Evolutionary conservation across 768 basidiomycete genomes (phyloP).

Genomic region (Phlebiopsis flavidoalba): DNA sequence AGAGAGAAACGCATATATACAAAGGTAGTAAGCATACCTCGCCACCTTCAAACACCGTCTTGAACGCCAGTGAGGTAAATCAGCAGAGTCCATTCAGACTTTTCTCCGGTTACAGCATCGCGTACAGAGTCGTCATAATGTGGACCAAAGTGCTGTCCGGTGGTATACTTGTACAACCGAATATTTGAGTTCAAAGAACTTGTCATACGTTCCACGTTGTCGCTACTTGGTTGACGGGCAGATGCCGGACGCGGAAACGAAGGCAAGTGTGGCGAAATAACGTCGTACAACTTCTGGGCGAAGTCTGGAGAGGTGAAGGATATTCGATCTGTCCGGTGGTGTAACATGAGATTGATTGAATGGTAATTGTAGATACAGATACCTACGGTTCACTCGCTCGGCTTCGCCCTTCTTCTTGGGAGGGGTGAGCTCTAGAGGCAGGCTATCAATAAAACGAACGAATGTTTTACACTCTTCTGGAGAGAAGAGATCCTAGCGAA

Average conservation of each 20-base stretch:
- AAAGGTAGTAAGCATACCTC: conserved; percentile 35
- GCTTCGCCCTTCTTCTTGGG: conserved; percentile 73
- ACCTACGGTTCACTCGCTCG: conserved; percentile 60
- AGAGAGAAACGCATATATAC: not conserved
- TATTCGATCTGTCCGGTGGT: conserved; percentile 45
- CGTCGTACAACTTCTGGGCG: conserved; percentile 44
- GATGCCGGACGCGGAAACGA: conserved; percentile 41
- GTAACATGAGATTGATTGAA: not conserved
- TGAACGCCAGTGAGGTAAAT: conserved; percentile 69
- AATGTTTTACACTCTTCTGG: conserved; percentile 57
- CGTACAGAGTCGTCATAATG: conserved; percentile 74
- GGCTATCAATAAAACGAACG: conserved; percentile 51
- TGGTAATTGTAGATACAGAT: no score
- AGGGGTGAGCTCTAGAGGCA: conserved; percentile 61
- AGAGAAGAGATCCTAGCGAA: conserved; percentile 47
- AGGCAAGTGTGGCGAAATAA: conserved; percentile 55
- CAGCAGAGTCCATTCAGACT: conserved; percentile 75
- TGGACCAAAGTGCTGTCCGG: conserved; percentile 62
- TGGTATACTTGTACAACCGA: conserved; percentile 62
- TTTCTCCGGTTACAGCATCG: conserved; percentile 51
- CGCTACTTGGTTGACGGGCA: conserved; percentile 18
- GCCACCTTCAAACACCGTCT: conserved; percentile 69
- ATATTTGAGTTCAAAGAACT: conserved; percentile 69
- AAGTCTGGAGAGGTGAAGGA: conserved; percentile 56
- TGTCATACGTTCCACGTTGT: not conserved